These are phyloP conservation scores for Penicillium verhagenii DNA, from an alignment of 495 filamentous ascomycete species.

Conservation along the genomic window DNA sequence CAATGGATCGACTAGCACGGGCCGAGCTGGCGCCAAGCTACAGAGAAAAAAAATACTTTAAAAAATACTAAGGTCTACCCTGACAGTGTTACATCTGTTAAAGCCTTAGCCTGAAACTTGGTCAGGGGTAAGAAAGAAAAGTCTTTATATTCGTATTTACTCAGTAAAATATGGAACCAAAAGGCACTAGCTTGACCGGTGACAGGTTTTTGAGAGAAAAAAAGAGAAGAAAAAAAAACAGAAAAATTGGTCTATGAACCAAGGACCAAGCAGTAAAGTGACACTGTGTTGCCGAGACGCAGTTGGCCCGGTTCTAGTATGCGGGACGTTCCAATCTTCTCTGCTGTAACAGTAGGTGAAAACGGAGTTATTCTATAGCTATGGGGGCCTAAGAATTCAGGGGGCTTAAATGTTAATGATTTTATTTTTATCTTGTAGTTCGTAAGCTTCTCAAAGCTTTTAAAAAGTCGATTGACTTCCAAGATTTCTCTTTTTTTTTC, in stretches of 20 bases:
- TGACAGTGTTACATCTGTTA: background rate
- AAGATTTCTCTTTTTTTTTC: background rate
- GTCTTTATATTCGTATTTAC: no score
- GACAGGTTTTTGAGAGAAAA: background rate
- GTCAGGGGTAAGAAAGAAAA: background rate
- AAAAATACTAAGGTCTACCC: background rate
- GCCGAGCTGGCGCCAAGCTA: background rate
- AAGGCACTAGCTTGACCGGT: background rate
- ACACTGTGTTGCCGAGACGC: background rate
- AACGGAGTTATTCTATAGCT: background rate
- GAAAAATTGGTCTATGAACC: background rate
- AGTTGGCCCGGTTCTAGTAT: background rate
- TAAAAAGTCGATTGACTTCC: background rate
- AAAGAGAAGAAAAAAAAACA: no score
- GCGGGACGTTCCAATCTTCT: background rate
- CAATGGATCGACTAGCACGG: background rate
- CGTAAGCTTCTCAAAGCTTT: background rate
- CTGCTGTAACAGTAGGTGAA: background rate
- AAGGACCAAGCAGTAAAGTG: background rate
- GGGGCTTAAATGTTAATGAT: background rate
- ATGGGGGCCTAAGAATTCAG: background rate
- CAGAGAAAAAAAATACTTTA: background rate
- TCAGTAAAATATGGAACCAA: no score
- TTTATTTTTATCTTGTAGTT: background rate
- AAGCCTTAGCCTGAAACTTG: background rate